These are phyloP conservation scores for Cryptosporidium parvum DNA, from an alignment of 169 alveolate genomes.

Conservation along the genomic window DNA sequence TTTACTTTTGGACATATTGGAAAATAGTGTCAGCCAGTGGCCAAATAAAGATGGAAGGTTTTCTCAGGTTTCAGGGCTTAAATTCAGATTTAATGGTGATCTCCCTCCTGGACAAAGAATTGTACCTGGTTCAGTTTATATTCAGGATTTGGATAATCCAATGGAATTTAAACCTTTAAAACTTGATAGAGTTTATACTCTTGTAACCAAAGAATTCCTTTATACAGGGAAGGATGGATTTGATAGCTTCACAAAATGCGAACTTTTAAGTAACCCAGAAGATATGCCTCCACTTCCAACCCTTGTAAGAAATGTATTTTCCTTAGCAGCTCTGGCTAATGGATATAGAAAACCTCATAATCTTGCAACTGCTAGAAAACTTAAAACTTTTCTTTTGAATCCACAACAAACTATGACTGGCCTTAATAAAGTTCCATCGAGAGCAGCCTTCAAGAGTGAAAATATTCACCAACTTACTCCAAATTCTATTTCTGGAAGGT, in stretches of 20 bases:
- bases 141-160: conserved; percentile 38
- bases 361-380: conserved; percentile 77
- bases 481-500: not conserved
- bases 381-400: conserved; percentile 72
- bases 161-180: conserved; percentile 75
- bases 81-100: conserved; percentile 63
- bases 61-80: conserved; percentile 85
- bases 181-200: conserved; percentile 71
- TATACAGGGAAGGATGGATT: conserved; percentile 75
- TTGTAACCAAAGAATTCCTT: conserved; percentile 78
- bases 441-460: not conserved
- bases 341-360: conserved; percentile 82
- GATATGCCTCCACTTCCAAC: conserved; percentile 82
- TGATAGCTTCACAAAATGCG: conserved; percentile 76
- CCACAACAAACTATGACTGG: conserved; percentile 66
- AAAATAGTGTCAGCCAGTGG: conserved; percentile 84
- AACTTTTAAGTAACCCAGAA: conserved; percentile 79
- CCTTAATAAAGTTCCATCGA: conserved; percentile 48
- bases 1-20: conserved; percentile 79
- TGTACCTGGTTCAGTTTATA: conserved; percentile 78
- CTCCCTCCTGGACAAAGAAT: conserved; percentile 80
- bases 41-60: conserved; percentile 91
- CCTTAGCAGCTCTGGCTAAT: conserved; percentile 82
- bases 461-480: conserved; percentile 5
- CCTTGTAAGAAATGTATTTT: conserved; percentile 79